These are phyloP conservation scores for Syzygium aromaticum DNA, from an alignment of 345 rosid genomes.

Conservation along the genomic window DNA sequence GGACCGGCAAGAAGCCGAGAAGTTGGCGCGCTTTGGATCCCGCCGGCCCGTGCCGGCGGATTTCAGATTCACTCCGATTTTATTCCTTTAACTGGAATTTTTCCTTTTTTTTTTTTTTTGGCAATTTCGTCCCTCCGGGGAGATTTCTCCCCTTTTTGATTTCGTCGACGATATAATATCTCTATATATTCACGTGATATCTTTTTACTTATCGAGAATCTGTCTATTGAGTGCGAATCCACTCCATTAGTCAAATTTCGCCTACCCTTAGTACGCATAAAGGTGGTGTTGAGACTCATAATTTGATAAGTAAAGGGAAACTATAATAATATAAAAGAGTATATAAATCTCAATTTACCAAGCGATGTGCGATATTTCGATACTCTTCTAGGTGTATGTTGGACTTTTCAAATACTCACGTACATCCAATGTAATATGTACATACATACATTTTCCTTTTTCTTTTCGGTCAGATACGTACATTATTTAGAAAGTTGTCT, in stretches of 20 bases:
- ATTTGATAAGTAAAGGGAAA: accelerated
- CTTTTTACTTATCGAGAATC: too few species aligned
- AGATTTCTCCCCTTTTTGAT: accelerated
- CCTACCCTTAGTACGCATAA: not conserved
- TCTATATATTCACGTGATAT: not conserved
- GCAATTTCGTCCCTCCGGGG: too few species aligned
- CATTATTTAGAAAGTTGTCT: not conserved
- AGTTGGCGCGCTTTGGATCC: not conserved
- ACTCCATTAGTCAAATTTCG: accelerated
- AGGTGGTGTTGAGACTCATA: not conserved
- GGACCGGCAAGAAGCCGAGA: not conserved
- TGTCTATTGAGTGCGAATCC: accelerated
- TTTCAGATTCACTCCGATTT: not conserved
- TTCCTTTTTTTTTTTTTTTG: not conserved
- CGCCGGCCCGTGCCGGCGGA: not conserved
- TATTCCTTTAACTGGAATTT: not conserved
- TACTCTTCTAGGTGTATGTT: accelerated
- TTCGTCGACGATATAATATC: not conserved
- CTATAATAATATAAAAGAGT: accelerated
- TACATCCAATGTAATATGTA: not conserved
- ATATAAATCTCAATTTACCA: accelerated
- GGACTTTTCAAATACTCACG: not conserved
- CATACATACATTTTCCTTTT: not conserved
- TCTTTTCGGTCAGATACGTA: accelerated
- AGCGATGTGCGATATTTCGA: not conserved